These are phyloP conservation scores for Aspergillus pseudoglaucus DNA, from an alignment of 2,329 filamentous ascomycete species.

Conservation along the genomic window DNA sequence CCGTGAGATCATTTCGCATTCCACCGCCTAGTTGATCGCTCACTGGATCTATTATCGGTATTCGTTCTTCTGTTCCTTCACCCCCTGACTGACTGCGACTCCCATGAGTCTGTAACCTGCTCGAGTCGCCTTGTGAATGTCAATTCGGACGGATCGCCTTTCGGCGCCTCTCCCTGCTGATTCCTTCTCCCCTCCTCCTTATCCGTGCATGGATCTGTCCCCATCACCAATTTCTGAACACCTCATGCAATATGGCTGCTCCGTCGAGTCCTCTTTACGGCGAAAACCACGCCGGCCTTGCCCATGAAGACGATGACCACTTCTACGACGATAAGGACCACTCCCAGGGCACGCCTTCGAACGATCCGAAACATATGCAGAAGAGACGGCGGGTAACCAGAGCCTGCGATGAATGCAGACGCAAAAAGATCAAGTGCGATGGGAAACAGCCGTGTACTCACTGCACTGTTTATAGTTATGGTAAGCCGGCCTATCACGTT, in stretches of 20 bases:
- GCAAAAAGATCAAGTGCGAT: constrained; percentile 84
- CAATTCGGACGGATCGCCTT: no score
- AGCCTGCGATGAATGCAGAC: constrained; percentile 74
- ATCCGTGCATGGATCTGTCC: no score
- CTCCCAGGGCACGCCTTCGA: constrained; percentile 2
- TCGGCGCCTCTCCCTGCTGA: no score
- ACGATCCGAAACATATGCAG: constrained; percentile 52
- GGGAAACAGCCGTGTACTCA: constrained; percentile 87
- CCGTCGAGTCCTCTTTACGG: not conserved
- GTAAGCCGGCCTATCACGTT: constrained; percentile 46
- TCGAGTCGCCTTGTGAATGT: no score
- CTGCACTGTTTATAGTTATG: constrained; percentile 97
- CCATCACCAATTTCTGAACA: not conserved
- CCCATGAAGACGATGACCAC: not conserved
- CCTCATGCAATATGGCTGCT: not conserved
- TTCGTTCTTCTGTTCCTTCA: no score
- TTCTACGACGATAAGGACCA: constrained; percentile 8
- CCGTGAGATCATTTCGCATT: no score
- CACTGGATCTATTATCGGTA: no score
- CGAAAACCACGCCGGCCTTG: not conserved
- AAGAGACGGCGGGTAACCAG: constrained; percentile 72
- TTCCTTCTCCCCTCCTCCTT: no score
- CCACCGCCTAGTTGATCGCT: no score
- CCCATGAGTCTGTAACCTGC: no score
- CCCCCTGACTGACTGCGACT: no score